phyloP scores from a whole-genome alignment of 2,329 filamentous ascomycete genomes.

The Penicillium oxalicum region DNA sequence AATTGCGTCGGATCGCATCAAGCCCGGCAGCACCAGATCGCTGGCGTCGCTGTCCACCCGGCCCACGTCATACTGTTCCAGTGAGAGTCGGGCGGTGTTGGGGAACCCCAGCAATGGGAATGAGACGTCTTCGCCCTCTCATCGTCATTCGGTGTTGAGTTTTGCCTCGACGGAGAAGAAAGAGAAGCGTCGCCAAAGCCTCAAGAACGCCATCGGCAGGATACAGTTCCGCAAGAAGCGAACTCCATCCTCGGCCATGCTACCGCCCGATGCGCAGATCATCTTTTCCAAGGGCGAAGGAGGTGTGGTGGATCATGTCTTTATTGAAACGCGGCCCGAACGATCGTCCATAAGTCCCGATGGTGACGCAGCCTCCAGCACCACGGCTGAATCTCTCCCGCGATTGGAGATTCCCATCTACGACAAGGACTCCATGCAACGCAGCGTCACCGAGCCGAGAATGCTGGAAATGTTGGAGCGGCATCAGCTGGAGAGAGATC shows the following conservation, averaged over 20 bases:
- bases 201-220: conserved; percentile 32
- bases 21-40: conserved; percentile 33
- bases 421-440: conserved; percentile 30
- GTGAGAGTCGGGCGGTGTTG: conserved; percentile 23
- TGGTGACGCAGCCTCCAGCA: conserved; percentile 3
- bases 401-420: conserved; percentile 31
- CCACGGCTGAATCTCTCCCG: conserved; percentile 16
- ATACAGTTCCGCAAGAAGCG: conserved; percentile 33
- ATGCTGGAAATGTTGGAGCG: conserved; percentile 27
- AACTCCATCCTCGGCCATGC: conserved; percentile 22
- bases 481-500: conserved; percentile 26
- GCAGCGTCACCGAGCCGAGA: conserved; percentile 31
- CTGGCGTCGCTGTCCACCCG: conserved; percentile 36
- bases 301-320: conserved; percentile 32
- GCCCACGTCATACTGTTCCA: conserved; percentile 36
- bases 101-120: conserved; percentile 12
- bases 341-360: conserved; percentile 2
- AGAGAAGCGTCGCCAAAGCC: conserved; percentile 26
- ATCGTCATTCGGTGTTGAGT: conserved; percentile 26
- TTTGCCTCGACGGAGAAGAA: conserved; percentile 25
- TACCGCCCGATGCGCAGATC: conserved; percentile 27
- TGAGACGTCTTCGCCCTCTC: conserved; percentile 11
- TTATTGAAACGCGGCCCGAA: conserved; percentile 21
- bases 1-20: conserved; percentile 24
- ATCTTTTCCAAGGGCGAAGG: conserved; percentile 21